Conservation (phyloP, 2,329 filamentous ascomycete species). For the Colletotrichum scovillei region DNA sequence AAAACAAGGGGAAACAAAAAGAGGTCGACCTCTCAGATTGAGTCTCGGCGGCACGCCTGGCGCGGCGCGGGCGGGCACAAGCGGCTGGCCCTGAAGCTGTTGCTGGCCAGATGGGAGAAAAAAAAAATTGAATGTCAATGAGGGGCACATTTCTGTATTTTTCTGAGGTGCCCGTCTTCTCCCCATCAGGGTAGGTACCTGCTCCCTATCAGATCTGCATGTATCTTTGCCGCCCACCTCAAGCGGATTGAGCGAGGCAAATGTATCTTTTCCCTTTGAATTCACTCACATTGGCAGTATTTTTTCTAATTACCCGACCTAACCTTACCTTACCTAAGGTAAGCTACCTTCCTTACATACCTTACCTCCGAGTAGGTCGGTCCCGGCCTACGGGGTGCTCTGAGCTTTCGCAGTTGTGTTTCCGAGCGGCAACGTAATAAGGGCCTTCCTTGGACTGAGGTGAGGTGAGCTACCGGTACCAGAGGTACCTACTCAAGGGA, state of each 20-base stretch:
- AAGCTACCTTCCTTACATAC: not conserved
- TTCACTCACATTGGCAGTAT: not conserved
- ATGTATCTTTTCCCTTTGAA: not conserved
- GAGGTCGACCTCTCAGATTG: conserved; percentile 25
- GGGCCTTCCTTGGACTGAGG: not conserved
- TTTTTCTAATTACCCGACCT: not conserved
- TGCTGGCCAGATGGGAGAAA: not conserved
- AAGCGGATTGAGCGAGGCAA: not conserved
- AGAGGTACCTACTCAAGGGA: not conserved
- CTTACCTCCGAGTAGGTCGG: conserved; percentile 30
- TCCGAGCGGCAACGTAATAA: not conserved
- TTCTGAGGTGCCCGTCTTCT: not conserved
- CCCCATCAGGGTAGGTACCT: conserved; percentile 9
- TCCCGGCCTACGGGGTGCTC: not conserved
- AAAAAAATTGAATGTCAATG: not conserved
- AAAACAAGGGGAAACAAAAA: conserved; percentile 32
- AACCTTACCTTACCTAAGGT: conserved; percentile 6
- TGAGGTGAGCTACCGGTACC: not conserved
- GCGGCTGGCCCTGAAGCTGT: not conserved
- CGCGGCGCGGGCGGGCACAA: not conserved
- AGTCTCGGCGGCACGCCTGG: conserved; percentile 28
- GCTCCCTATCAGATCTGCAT: not conserved
- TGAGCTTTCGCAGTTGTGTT: not conserved
- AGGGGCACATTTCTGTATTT: not conserved
- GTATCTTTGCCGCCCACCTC: not conserved